These are phyloP conservation scores for Plasmodium fragile DNA, from an alignment of 169 alveolate genomes.

Conservation along the genomic window DNA sequence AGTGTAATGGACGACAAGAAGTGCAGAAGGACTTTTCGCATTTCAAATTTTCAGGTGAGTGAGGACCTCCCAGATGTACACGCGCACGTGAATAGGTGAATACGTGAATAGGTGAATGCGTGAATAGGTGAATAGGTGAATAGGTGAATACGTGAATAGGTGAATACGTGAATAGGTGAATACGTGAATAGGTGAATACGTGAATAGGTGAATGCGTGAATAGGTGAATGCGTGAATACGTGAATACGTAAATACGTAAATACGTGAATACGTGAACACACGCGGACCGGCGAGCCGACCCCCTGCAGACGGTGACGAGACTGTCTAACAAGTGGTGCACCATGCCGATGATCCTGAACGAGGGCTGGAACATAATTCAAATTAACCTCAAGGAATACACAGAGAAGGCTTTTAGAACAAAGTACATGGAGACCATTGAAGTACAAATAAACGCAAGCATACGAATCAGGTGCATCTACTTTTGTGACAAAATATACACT, in stretches of 20 bases:
- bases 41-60: slow-evolving; percentile 94
- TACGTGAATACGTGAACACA: too few relatives aligned
- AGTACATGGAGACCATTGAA: slow-evolving; percentile 96
- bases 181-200: too few relatives aligned
- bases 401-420: slow-evolving; percentile 97
- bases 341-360: slow-evolving; percentile 98
- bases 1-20: slow-evolving; percentile 96
- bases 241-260: too few relatives aligned
- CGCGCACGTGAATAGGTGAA: too few relatives aligned
- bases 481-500: slow-evolving; percentile 95
- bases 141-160: too few relatives aligned
- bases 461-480: slow-evolving; percentile 96
- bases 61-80: background rate
- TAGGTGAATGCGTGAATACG: too few relatives aligned
- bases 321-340: slow-evolving; percentile 83
- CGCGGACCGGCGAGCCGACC: background rate
- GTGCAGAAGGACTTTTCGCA: slow-evolving; percentile 96
- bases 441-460: slow-evolving; percentile 97
- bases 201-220: too few relatives aligned
- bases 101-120: too few relatives aligned
- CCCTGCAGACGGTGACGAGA: slow-evolving; percentile 54
- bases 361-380: slow-evolving; percentile 98
- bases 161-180: too few relatives aligned
- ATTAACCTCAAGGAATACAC: slow-evolving; percentile 97
- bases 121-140: too few relatives aligned